Percentiles rank a stretch among this genome's conserved stretches.
These are phyloP conservation scores for Theileria parva DNA, from an alignment of 169 alveolate genomes.

Conservation along the genomic window DNA sequence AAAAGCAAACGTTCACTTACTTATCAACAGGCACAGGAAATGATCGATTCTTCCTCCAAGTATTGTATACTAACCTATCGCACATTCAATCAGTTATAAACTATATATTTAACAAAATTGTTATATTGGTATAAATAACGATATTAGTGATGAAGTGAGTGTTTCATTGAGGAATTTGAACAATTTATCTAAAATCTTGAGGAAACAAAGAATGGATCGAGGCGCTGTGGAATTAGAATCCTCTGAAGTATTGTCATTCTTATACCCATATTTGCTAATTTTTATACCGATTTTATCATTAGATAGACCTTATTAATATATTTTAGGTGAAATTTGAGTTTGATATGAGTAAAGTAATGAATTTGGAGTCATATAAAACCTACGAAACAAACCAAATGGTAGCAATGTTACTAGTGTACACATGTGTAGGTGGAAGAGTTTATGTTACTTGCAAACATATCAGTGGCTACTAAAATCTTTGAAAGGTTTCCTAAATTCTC, in stretches of 20 bases:
- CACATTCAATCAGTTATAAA: neutral
- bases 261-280: slow-evolving; percentile 15
- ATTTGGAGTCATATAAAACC: slow-evolving; percentile 69
- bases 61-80: slow-evolving; percentile 61
- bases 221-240: slow-evolving; percentile 96
- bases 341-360: slow-evolving; percentile 77
- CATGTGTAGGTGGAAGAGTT: slow-evolving; percentile 91
- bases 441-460: slow-evolving; percentile 97
- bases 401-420: neutral
- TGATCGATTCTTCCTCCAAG: slow-evolving; percentile 80
- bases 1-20: slow-evolving; percentile 89
- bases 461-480: slow-evolving; percentile 92
- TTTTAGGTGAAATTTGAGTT: slow-evolving; percentile 82
- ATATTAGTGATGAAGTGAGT: slow-evolving; percentile 70
- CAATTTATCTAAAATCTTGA: slow-evolving; percentile 82
- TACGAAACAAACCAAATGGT: slow-evolving; percentile 80
- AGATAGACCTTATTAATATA: neutral
- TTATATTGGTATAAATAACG: neutral
- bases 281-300: slow-evolving; percentile 5
- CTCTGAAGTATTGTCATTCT: slow-evolving; percentile 81
- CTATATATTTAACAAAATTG: neutral
- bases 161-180: slow-evolving; percentile 83
- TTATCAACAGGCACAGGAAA: slow-evolving; percentile 87
- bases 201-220: slow-evolving; percentile 85
- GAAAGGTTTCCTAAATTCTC: slow-evolving; percentile 89